A percentile compares a stretch with the other conserved stretches of the same genome.
phyloP scores from a whole-genome alignment of 139 green algal genomes.

The Coelastrella sp. region DNA sequence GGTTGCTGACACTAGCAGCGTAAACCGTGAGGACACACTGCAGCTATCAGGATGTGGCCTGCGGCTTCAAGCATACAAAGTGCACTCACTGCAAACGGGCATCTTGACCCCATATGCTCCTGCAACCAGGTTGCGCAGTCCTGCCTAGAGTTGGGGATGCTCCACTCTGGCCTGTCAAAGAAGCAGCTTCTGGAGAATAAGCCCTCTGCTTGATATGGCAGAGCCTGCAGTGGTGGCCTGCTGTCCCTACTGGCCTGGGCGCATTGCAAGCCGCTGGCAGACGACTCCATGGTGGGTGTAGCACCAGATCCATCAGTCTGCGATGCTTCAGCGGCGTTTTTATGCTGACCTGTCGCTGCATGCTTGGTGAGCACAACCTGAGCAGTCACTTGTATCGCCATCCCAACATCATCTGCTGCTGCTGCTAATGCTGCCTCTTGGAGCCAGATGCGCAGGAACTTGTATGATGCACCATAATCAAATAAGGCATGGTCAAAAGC shows the following conservation, averaged over 20 bases:
- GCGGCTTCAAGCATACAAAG: neutral
- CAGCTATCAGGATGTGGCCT: neutral
- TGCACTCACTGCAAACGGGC: constrained; percentile 21
- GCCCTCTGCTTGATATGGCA: neutral
- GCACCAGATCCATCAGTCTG: neutral
- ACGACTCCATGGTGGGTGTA: neutral
- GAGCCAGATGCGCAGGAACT: constrained; percentile 22
- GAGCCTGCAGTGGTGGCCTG: neutral
- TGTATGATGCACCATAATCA: constrained; percentile 8
- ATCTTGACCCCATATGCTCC: neutral
- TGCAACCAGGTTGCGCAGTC: neutral
- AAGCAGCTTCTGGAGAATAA: constrained; percentile 5
- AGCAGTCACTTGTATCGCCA: neutral
- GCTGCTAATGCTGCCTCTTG: constrained; percentile 1
- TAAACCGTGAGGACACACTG: neutral
- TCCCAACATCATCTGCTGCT: neutral
- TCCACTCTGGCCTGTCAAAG: neutral
- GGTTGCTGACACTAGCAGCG: neutral
- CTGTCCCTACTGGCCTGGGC: neutral
- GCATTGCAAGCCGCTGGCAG: neutral
- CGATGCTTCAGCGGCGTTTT: neutral
- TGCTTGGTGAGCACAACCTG: neutral
- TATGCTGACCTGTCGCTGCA: neutral
- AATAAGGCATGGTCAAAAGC: constrained; percentile 29
- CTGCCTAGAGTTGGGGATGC: neutral